phyloP scores from a whole-genome alignment of 2,329 filamentous ascomycete species.

The Pseudophaeomoniella oleicola region DNA sequence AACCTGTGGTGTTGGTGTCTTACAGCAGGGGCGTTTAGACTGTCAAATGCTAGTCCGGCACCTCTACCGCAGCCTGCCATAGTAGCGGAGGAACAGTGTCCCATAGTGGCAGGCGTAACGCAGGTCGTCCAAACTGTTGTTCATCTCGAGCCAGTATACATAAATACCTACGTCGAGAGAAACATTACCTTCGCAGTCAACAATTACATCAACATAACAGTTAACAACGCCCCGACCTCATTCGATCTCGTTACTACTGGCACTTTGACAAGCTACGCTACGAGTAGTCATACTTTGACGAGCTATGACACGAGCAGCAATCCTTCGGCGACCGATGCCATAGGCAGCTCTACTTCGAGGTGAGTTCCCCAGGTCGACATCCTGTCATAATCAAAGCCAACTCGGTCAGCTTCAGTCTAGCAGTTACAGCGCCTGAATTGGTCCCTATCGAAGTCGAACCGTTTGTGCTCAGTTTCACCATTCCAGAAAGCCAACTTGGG shows the following conservation, averaged over 20 bases:
- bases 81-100: not conserved
- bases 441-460: constrained; percentile 4
- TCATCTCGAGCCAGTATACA: constrained; percentile 3
- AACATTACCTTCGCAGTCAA: constrained; percentile 7
- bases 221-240: constrained; percentile 9
- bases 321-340: no score
- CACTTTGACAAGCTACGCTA: no score
- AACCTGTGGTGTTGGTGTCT: no score
- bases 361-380: no score
- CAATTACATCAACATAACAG: constrained; percentile 7
- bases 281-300: no score
- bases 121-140: not conserved
- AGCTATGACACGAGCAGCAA: no score
- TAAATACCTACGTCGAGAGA: constrained; percentile 7
- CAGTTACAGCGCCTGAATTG: no score
- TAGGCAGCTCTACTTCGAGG: no score
- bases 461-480: constrained; percentile 4
- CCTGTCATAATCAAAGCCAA: no score
- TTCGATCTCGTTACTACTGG: constrained; percentile 8
- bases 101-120: not conserved
- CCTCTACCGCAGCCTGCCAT: not conserved
- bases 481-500: constrained; percentile 1
- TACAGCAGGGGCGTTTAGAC: no score
- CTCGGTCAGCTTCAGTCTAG: no score
- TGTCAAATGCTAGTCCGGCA: no score